Percentiles rank a stretch among this genome's conserved stretches.
Evolutionary conservation across 495 filamentous ascomycete species (phyloP).

Genomic region (Aspergillus ellipticus): DNA sequence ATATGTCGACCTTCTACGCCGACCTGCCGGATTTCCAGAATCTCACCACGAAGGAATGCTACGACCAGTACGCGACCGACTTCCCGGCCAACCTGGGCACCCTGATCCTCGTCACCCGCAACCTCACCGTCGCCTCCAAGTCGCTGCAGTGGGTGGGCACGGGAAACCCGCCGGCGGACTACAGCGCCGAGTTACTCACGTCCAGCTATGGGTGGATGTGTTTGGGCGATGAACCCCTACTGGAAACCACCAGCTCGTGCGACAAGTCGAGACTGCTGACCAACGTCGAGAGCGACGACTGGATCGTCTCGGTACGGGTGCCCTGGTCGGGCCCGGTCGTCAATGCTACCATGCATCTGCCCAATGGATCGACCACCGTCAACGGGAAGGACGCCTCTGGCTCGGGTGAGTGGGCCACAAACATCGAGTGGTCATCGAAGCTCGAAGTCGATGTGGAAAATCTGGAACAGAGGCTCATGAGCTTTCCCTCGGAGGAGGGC

Average conservation of each 20-base stretch:
- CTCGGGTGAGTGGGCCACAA: background rate
- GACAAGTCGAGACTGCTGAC: background rate
- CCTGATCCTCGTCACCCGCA: background rate
- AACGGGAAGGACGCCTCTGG: background rate
- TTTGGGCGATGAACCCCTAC: background rate
- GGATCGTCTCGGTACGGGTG: background rate
- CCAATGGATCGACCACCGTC: background rate
- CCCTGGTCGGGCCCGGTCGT: background rate
- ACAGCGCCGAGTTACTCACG: background rate
- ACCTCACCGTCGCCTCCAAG: background rate
- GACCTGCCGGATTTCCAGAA: background rate
- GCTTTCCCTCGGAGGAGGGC: background rate
- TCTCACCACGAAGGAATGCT: background rate
- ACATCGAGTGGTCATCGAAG: background rate
- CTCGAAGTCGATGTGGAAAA: background rate
- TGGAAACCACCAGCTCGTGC: background rate
- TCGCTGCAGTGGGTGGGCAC: background rate
- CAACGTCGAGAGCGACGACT: background rate
- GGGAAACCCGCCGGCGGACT: background rate
- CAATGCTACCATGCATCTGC: background rate
- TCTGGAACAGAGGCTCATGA: background rate
- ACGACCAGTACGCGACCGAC: background rate
- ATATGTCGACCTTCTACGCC: background rate
- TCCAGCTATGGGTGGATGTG: slow-evolving; percentile 4
- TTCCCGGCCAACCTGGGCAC: background rate